Evolutionary conservation across 2,329 filamentous ascomycete species (phyloP).

Genomic region (Monilinia polystroma): DNA sequence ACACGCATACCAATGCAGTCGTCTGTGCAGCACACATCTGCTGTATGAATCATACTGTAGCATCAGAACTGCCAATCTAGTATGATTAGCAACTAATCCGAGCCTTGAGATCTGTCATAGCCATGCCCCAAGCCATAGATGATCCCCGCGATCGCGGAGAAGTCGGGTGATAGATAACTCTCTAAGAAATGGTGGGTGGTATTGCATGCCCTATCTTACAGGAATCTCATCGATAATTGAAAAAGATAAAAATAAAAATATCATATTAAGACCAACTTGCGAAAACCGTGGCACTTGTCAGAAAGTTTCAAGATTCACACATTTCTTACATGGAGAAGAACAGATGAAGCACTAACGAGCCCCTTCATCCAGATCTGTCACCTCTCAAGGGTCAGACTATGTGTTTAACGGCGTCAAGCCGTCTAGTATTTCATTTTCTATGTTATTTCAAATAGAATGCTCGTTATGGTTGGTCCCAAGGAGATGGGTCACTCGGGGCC

Average conservation of each 20-base stretch:
- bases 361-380: conserved; percentile 4
- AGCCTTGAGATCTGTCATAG: background rate
- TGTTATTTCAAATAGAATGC: background rate
- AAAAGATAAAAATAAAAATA: background rate
- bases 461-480: conserved; percentile 21
- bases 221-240: background rate
- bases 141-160: conserved; percentile 9
- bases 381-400: background rate
- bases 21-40: background rate
- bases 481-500: conserved; percentile 21
- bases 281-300: conserved; percentile 1
- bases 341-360: background rate
- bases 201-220: background rate
- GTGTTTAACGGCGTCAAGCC: background rate
- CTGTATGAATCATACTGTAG: background rate
- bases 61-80: conserved; percentile 1
- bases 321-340: conserved; percentile 1
- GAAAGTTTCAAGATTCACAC: conserved; percentile 9
- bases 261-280: conserved; percentile 8
- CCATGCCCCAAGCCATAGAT: conserved; percentile 1
- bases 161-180: background rate
- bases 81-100: background rate
- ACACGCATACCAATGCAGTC: background rate
- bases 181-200: background rate
- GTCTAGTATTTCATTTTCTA: background rate